Percentiles rank a stretch among this genome's conserved stretches.
phyloP scores from a whole-genome alignment of 108 stramenopile species.

The Nitzschia sp. region DNA sequence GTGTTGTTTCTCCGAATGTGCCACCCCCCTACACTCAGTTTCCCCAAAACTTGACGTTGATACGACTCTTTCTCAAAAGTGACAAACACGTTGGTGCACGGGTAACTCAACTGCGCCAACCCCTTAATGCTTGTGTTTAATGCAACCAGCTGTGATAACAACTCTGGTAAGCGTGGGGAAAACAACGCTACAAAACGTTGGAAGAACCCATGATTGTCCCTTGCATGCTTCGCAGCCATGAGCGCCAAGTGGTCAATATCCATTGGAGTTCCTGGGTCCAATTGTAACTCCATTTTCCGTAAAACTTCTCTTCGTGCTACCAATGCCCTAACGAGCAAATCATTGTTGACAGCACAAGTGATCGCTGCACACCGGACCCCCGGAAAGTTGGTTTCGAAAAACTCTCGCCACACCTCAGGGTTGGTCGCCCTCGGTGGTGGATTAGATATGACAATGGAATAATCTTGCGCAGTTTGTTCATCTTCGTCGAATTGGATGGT shows the following conservation, averaged over 20 bases:
- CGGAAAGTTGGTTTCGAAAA: conserved; percentile 57
- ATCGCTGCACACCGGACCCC: conserved; percentile 63
- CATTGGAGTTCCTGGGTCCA: conserved; percentile 56
- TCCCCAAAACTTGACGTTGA: conserved; percentile 68
- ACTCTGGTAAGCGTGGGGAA: conserved; percentile 56
- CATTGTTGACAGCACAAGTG: conserved; percentile 83
- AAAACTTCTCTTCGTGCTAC: conserved; percentile 69
- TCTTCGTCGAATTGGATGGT: conserved; percentile 76
- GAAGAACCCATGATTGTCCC: conserved; percentile 38
- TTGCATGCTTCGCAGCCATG: conserved; percentile 54
- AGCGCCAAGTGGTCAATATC: conserved; percentile 59
- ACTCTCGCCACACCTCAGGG: conserved; percentile 83
- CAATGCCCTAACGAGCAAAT: conserved; percentile 62
- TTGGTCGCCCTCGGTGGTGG: conserved; percentile 78
- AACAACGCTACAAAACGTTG: conserved; percentile 44
- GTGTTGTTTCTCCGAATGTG: conserved; percentile 30
- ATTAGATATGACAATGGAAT: conserved; percentile 77
- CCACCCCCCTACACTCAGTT: conserved; percentile 58
- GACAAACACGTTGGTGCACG: conserved; percentile 76
- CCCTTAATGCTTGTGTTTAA: conserved; percentile 73
- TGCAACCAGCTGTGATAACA: conserved; percentile 40
- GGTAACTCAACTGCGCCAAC: conserved; percentile 71
- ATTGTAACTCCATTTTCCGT: conserved; percentile 49
- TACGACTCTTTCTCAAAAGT: conserved; percentile 82
- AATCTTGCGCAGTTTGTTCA: conserved; percentile 90